These are phyloP conservation scores for Ustilago trichophora DNA, from an alignment of 1,284 basidiomycete species.

Conservation along the genomic window DNA sequence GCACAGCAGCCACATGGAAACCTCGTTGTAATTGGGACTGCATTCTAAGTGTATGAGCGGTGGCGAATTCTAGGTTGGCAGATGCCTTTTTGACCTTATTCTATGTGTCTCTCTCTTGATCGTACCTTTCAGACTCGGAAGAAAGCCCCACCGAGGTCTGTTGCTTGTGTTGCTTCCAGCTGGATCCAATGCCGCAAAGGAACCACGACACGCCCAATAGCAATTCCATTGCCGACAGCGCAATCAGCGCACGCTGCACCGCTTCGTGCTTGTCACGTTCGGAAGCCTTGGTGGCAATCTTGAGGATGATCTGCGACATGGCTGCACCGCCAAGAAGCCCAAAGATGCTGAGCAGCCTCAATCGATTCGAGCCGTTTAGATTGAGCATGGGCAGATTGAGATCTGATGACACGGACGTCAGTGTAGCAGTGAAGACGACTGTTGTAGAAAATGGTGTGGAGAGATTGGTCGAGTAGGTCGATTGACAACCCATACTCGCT, in stretches of 20 bases:
- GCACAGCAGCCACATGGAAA: no score
- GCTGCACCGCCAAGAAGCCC: constrained; percentile 30
- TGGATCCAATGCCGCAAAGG: constrained; percentile 12
- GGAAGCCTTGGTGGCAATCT: constrained; percentile 26
- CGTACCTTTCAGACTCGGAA: no score
- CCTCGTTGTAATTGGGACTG: no score
- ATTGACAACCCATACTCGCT: constrained; percentile 27
- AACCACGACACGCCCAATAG: constrained; percentile 19
- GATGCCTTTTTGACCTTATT: no score
- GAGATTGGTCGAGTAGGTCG: constrained; percentile 31
- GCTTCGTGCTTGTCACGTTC: constrained; percentile 19
- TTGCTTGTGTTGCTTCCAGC: constrained; percentile 11
- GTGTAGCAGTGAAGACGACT: constrained; percentile 44
- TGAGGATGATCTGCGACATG: constrained; percentile 31
- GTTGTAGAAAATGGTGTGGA: constrained; percentile 42
- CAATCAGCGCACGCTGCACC: constrained; percentile 26
- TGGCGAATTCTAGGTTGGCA: neutral
- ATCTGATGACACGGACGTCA: constrained; percentile 39
- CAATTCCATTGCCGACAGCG: constrained; percentile 18
- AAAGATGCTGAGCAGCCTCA: constrained; percentile 33
- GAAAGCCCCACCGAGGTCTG: no score
- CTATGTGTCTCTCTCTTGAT: neutral
- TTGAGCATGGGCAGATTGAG: constrained; percentile 17
- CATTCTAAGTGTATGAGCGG: no score
- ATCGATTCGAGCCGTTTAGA: constrained; percentile 6